Evolutionary conservation across 2,329 filamentous ascomycete species (phyloP), one percentile per base, ranked within the genome.

Genomic region (Colletotrichum acutatum): DNA sequence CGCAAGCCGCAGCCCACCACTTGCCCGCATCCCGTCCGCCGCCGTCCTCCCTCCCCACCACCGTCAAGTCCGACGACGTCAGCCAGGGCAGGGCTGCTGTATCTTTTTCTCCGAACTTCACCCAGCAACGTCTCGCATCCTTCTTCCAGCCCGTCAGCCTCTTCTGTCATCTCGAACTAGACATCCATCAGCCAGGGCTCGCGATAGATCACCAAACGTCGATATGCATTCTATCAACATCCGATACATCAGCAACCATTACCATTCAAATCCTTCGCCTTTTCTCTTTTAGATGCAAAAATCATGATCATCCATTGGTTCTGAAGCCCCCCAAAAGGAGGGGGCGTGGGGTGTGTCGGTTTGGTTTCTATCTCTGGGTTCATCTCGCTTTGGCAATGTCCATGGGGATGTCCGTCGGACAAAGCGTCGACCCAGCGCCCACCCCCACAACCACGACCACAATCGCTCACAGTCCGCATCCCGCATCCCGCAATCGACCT

Each of bases 351-450:
- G 56, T 30, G 69, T 65, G 63, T 65, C 46, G 60, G 46, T 54
- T 65, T 34, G 59, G 9, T 60, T 62, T 74, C 72, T 62, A 74
- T 70, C 72, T 69, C 66, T 72, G 70, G 72, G 28, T 42, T 66
- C 72, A 58, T 69, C 66, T 66, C 66, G 72, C 70, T 70, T 64
- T 74, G 60, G 65, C 65, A 64, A 67, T 64, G 54, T 60, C 64
- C 68, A 74, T 75, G 74, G 74, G 73, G 74, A 75, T 75, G 74
- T 75, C 74, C 74, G 74, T 75, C 74, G 74, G 74, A 75, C 74
- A 74, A 75, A 74, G 72, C 49, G 66, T 52, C 19, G 14, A 52
- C 46, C 58, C 65, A 70, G 67, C 67, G 37, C 52, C 60, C 70
- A 70, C 70, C 66, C 70, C 49, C 68, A 67, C 26, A 53, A 22